Percentiles rank a stretch among this genome's conserved stretches.
Conservation (phyloP, 805 yeast species). For the Sugiyamaella marilandica region DNA sequence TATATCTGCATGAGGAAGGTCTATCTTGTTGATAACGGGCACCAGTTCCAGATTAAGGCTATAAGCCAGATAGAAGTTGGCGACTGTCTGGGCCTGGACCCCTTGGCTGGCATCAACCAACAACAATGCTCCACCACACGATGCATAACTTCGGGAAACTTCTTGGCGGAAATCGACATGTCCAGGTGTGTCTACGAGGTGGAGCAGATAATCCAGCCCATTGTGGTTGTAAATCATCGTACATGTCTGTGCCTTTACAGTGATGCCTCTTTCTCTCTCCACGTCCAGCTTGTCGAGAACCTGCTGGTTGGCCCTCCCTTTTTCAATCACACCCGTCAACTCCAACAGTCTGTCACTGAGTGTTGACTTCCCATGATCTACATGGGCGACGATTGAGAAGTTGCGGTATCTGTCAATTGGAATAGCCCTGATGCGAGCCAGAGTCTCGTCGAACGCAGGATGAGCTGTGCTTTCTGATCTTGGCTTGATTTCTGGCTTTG, state of each 20-base stretch:
- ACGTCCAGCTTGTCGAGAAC: slow-evolving; percentile 90
- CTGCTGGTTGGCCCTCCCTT: slow-evolving; percentile 66
- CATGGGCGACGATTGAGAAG: slow-evolving; percentile 94
- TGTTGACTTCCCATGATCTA: slow-evolving; percentile 77
- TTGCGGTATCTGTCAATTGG: slow-evolving; percentile 82
- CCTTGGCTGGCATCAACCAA: slow-evolving; percentile 95
- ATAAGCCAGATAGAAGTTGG: slow-evolving; percentile 87
- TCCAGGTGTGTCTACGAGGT: slow-evolving; percentile 95
- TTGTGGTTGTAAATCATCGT: slow-evolving; percentile 76
- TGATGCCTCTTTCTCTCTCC: slow-evolving; percentile 93
- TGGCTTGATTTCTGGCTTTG: background rate
- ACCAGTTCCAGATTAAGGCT: slow-evolving; percentile 74
- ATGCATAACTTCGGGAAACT: slow-evolving; percentile 89
- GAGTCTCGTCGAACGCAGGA: slow-evolving; percentile 29
- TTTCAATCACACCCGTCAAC: slow-evolving; percentile 79
- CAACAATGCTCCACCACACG: slow-evolving; percentile 90
- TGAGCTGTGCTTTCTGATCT: background rate
- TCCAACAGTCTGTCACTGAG: slow-evolving; percentile 83
- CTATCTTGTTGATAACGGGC: slow-evolving; percentile 90
- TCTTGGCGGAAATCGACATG: slow-evolving; percentile 95
- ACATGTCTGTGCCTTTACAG: slow-evolving; percentile 96
- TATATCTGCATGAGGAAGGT: slow-evolving; percentile 81
- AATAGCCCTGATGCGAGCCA: slow-evolving; percentile 63
- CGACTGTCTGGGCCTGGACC: slow-evolving; percentile 97
- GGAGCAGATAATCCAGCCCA: slow-evolving; percentile 72